Base-by-base conservation (phyloP, 805 yeast species). In the Nakazawaea sp. region DNA sequence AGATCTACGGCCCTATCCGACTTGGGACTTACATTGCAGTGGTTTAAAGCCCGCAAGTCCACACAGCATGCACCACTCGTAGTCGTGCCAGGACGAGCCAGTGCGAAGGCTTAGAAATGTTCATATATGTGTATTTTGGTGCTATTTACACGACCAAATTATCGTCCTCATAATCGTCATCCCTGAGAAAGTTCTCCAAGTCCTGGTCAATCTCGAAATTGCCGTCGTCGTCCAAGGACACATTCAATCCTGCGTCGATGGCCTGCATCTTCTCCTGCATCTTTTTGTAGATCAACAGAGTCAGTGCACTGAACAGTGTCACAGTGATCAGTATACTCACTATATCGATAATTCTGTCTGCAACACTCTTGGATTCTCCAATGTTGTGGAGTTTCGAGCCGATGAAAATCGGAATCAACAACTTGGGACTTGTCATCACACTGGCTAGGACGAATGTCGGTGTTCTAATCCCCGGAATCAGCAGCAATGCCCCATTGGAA, bases 401-500 rank as follows among this genome's bases (percentile, higher is more conserved):
- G 25, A 86, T 72, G 51, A 85, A 88, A 9, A 86, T 60, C 48
- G 81, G 84, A 35, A 85, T 62, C n/a, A 84, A 53, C 43, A 81
- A 61, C 52, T 89, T 92, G 6, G 97, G 97, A 0, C 95, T 75
- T 2, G 95, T 77, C 24, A 86, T 55, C 0, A 76, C 45, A 18
- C 88, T 80, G 1, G 96, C 95, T 23, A 79, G 51, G 2, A 78
- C 62, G 55, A 82, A 90, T 18, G 78, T 75, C 29, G 57, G 43
- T 2, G 78, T 60, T 0, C 80, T 65, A 10, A 90, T 68, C 13
- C 85, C 82, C 0, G 94, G 96, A 11, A 90, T 73, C 2, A 94
- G 81, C 8, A 95, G 92, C 46, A 92, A 66, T 0, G 95, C 97
- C 4, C 96, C 97, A 51, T 90, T 90, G 0, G 92, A 81, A 23